Conservation (phyloP, 176 grass and related monocot genomes). For the Triticum urartu region DNA sequence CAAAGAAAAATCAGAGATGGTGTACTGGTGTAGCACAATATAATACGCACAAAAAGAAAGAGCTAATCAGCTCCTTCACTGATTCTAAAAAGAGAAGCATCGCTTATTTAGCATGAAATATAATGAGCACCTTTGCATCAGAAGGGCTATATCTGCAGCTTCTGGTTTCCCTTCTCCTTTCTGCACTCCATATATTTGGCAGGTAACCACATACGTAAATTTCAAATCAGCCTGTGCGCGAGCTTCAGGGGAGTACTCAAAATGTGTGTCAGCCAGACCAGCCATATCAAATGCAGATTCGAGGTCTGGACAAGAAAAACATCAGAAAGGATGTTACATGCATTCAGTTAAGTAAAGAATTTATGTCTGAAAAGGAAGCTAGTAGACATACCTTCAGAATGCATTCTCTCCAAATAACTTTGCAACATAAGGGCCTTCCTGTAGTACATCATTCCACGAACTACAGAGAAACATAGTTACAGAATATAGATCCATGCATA, state of each 20-base stretch:
- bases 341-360: conserved; percentile 25
- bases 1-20: conserved; percentile 27
- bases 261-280: conserved; percentile 67
- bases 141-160: conserved; percentile 85
- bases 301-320: conserved; percentile 38
- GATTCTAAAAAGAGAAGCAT: not conserved
- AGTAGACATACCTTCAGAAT: conserved; percentile 69
- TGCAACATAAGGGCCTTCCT: conserved; percentile 96
- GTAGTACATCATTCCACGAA: conserved; percentile 99
- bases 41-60: not conserved
- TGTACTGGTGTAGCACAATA: not conserved
- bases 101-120: not conserved
- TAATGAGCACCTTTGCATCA: conserved; percentile 75
- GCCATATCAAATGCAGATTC: conserved; percentile 47
- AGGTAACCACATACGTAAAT: conserved; percentile 93
- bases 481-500: conserved; percentile 9
- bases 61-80: conserved; percentile 11
- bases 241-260: conserved; percentile 79
- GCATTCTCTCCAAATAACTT: conserved; percentile 80
- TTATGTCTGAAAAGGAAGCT: conserved; percentile 19
- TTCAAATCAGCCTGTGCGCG: conserved; percentile 89
- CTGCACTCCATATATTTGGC: conserved; percentile 92
- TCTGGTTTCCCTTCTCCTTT: conserved; percentile 75
- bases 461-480: conserved; percentile 41
- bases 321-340: not conserved